Evolutionary conservation across 257 asterid species (phyloP).

Genomic region (Sherardia arvensis): DNA sequence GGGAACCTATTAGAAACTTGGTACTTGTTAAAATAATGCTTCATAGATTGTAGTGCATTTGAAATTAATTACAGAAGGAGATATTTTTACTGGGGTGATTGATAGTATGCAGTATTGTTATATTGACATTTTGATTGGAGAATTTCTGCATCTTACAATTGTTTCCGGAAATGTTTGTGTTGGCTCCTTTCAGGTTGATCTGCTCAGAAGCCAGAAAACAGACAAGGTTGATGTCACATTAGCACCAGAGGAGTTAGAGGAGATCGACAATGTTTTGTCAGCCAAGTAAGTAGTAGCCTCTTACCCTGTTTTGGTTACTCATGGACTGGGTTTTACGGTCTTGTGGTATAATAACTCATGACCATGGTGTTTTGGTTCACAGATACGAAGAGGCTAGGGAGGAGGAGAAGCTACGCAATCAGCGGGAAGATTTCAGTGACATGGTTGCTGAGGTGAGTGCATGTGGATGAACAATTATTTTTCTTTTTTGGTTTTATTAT

Average conservation of each 20-base stretch:
- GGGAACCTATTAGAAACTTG: not conserved
- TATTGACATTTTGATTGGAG: not conserved
- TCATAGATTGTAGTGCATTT: too few relatives aligned
- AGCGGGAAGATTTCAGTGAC: conserved; percentile 94
- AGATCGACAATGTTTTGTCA: conserved; percentile 84
- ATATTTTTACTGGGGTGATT: not conserved
- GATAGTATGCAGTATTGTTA: too few relatives aligned
- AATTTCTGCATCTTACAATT: not conserved
- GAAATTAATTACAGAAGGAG: too few relatives aligned
- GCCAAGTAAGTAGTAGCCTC: conserved; percentile 52
- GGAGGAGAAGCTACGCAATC: conserved; percentile 77
- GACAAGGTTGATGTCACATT: conserved; percentile 86
- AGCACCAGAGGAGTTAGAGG: conserved; percentile 87
- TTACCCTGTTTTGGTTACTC: not conserved
- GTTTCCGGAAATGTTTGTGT: not conserved
- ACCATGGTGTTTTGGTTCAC: conserved; percentile 2
- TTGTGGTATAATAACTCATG: not conserved
- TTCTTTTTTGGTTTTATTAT: not conserved
- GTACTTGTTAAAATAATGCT: too few relatives aligned
- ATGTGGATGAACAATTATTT: too few relatives aligned
- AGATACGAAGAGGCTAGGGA: conserved; percentile 98
- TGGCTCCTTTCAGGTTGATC: conserved; percentile 52
- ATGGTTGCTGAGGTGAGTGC: conserved; percentile 87
- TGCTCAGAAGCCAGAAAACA: conserved; percentile 82
- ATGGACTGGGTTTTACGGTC: not conserved